Conservation (phyloP, 2,329 filamentous ascomycete species). For the Harringtonia lauricola region DNA sequence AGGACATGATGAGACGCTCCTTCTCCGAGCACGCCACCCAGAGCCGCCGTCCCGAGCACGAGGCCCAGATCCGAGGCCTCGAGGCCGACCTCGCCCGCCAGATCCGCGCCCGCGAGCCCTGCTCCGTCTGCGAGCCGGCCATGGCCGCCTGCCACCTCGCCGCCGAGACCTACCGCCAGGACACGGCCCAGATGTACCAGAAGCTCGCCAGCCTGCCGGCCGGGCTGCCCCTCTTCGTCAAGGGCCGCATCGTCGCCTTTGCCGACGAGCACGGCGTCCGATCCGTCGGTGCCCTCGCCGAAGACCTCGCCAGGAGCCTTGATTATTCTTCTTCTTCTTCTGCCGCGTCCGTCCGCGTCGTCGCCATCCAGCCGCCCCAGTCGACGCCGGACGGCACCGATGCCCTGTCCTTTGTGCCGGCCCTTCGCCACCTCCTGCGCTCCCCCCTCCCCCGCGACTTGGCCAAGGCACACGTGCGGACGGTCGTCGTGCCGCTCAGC, state of each 20-base stretch:
- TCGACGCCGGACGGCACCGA: constrained; percentile 70
- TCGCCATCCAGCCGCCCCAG: constrained; percentile 62
- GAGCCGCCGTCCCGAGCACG: constrained; percentile 84
- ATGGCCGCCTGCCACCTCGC: constrained; percentile 75
- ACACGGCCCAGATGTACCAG: constrained; percentile 74
- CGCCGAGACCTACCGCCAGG: constrained; percentile 64
- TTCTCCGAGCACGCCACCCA: constrained; percentile 98
- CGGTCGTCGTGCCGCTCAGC: constrained; percentile 56
- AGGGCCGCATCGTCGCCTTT: constrained; percentile 71
- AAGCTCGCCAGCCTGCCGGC: constrained; percentile 69
- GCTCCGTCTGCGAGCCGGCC: constrained; percentile 68
- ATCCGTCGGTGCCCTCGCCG: constrained; percentile 61
- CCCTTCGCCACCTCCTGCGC: constrained; percentile 53
- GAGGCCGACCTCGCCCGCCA: constrained; percentile 78
- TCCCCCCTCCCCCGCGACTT: constrained; percentile 55
- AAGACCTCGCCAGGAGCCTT: constrained; percentile 34
- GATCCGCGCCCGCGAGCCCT: constrained; percentile 68
- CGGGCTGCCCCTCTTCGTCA: constrained; percentile 67
- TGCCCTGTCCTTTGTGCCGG: constrained; percentile 69
- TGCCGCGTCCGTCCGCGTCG: constrained; percentile 63
- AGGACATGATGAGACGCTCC: constrained; percentile 99
- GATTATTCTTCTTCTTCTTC: constrained; percentile 24
- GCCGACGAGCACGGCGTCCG: constrained; percentile 67
- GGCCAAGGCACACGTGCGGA: constrained; percentile 57
- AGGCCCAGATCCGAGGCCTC: constrained; percentile 85